Evolutionary conservation across 2,329 filamentous ascomycete species (phyloP).

Genomic region (Penicillium sp.): DNA sequence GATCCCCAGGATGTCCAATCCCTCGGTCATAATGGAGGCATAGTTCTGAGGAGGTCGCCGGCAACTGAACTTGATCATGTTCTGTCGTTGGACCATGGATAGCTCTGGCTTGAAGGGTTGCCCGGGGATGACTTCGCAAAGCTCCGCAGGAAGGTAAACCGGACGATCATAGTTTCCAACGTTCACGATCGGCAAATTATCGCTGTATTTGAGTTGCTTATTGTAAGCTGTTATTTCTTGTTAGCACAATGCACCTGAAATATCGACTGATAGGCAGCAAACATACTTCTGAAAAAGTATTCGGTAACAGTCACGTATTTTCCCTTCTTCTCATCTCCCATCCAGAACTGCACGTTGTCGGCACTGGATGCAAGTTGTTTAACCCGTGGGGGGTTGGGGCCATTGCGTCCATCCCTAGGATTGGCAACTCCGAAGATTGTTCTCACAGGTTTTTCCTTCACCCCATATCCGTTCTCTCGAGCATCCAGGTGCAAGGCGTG

Average conservation of each 20-base stretch:
- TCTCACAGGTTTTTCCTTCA: neutral
- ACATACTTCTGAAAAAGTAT: constrained; percentile 25
- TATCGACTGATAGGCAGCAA: neutral
- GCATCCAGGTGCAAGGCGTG: constrained; percentile 9
- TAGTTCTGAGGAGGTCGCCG: constrained; percentile 65
- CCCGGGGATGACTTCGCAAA: constrained; percentile 60
- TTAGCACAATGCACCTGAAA: neutral
- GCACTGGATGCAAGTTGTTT: constrained; percentile 1
- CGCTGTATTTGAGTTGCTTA: constrained; percentile 31
- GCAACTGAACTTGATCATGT: constrained; percentile 71
- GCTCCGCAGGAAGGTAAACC: constrained; percentile 63
- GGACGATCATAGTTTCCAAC: constrained; percentile 58
- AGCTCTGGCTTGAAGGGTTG: constrained; percentile 62
- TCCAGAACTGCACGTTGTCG: constrained; percentile 15
- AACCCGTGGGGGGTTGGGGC: constrained; percentile 7
- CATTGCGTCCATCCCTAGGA: constrained; percentile 9
- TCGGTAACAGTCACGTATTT: constrained; percentile 22
- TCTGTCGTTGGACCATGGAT: constrained; percentile 55
- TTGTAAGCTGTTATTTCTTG: constrained; percentile 31
- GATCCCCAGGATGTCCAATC: constrained; percentile 18
- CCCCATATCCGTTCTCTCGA: neutral
- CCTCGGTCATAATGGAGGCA: constrained; percentile 52
- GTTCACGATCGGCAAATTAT: constrained; percentile 61
- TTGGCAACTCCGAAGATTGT: constrained; percentile 16
- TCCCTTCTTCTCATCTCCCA: neutral